Base-by-base conservation (phyloP, 768 basidiomycete genomes). In the Podaxis sp. region DNA sequence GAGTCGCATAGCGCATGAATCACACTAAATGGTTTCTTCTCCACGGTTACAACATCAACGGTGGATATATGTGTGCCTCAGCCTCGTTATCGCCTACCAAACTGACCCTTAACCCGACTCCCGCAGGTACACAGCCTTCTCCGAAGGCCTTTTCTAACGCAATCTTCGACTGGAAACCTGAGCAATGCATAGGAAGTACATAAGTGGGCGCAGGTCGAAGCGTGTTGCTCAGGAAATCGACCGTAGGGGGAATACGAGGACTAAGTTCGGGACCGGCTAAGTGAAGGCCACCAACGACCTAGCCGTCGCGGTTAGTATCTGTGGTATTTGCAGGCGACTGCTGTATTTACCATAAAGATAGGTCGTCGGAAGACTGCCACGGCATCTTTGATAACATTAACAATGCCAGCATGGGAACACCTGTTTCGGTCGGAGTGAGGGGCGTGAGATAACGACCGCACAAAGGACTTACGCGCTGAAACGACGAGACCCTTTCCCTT, bases 201-300 rank as follows among this genome's bases (percentile, higher is more conserved):
- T 88, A 93, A 1, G 79, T 80, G 0, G 90, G 91, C 0, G 84
- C 72, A 11, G 92, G 90, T 6, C 76, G 71, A 33, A 93, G 74
- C 58, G 80, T 68, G n/a, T 79, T 75, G 0, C 87, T 81, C 38
- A 95, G 74, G 72, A 91, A 93, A 12, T 87, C 73, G 57, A 93
- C 84, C 0, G 93, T 95, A 9, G 84, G 84, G 1, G 78, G 78
- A 59, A 93, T 86, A 52, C 90, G 86, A 24, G 80, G 75, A 9
- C 77, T 77, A 17, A 87, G 79, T 64, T 92, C 89, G 0, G 88
- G 80, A 6, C 87, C 84, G 0, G 88, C 90, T n/a, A 95, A 86
- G 71, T 95, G 93, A 11, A 95, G 76, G 22, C 93, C 93, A 1
- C 93, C 93, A 42, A 93, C 80, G 53, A 92, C 78, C 90, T 93